A percentile compares a stretch with the other conserved stretches of the same genome.
These are phyloP conservation scores for Jatropha multifida DNA, from an alignment of 441 rosid genomes.

Conservation along the genomic window DNA sequence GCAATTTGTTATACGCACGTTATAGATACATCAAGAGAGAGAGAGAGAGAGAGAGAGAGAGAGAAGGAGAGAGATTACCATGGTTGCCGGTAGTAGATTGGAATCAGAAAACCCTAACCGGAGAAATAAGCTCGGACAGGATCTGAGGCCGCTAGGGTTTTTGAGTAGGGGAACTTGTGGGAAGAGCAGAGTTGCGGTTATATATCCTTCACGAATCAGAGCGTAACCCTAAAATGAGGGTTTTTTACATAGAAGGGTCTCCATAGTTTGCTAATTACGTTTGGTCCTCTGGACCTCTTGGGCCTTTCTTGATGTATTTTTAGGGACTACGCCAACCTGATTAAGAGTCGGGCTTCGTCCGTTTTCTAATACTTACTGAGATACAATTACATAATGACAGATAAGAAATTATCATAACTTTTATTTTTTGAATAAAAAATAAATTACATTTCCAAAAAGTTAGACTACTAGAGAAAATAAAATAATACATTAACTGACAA, in stretches of 20 bases:
- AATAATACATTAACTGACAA: too few species aligned
- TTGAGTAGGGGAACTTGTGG: neutral
- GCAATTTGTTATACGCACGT: neutral
- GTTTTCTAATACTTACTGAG: neutral
- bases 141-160: slow-evolving; percentile 35
- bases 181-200: neutral
- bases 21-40: neutral
- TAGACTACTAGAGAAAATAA: too few species aligned
- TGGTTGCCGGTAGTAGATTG: slow-evolving; percentile 14
- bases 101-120: slow-evolving; percentile 1
- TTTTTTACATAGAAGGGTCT: slow-evolving; percentile 24
- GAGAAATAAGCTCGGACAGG: neutral
- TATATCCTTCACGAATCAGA: neutral
- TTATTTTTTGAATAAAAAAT: too few species aligned
- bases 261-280: neutral
- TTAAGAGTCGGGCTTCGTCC: neutral
- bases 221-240: slow-evolving; percentile 21
- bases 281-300: neutral
- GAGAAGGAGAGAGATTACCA: slow-evolving; percentile 19
- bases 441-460: too few species aligned
- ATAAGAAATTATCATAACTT: too few species aligned
- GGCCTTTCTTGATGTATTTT: neutral
- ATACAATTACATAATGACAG: too few species aligned
- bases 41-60: neutral
- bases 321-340: neutral